Conservation (phyloP, 176 grass and related monocot species). For the Tillandsia fasciculata region DNA sequence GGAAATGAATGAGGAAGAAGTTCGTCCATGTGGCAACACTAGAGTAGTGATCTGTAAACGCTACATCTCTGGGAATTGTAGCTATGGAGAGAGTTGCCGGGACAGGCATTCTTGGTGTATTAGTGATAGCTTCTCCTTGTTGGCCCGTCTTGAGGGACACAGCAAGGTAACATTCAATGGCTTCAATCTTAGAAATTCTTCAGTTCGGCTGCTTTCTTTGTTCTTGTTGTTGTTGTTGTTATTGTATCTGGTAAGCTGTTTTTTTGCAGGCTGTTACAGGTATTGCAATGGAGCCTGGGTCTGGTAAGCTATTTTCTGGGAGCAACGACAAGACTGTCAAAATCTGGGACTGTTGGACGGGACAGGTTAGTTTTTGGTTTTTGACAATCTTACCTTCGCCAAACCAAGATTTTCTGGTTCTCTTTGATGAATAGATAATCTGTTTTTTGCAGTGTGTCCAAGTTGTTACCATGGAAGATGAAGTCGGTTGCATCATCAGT, state of each 20-base stretch:
- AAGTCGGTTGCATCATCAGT: constrained; percentile 19
- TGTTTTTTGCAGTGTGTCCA: constrained; percentile 1
- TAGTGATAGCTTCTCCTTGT: background rate
- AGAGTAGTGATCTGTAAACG: background rate
- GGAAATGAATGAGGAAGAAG: background rate
- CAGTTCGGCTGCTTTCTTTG: background rate
- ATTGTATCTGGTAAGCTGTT: background rate
- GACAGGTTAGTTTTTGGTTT: constrained; percentile 2
- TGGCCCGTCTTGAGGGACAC: background rate
- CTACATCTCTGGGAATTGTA: background rate
- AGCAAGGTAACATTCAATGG: background rate
- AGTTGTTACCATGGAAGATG: constrained; percentile 15
- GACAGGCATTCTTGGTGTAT: background rate
- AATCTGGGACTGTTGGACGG: constrained; percentile 13
- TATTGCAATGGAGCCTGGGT: constrained; percentile 10
- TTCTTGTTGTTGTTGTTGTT: background rate
- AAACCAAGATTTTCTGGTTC: background rate
- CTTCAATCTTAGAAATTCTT: background rate
- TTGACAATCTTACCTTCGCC: background rate
- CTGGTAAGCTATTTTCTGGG: constrained; percentile 14
- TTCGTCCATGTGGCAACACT: background rate
- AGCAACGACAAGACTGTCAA: constrained; percentile 19
- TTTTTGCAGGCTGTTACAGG: constrained; percentile 13
- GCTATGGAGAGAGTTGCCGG: background rate
- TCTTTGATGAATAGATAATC: background rate